Base-by-base conservation (phyloP, 2,329 filamentous ascomycete species). In the Drechslera avenae region DNA sequence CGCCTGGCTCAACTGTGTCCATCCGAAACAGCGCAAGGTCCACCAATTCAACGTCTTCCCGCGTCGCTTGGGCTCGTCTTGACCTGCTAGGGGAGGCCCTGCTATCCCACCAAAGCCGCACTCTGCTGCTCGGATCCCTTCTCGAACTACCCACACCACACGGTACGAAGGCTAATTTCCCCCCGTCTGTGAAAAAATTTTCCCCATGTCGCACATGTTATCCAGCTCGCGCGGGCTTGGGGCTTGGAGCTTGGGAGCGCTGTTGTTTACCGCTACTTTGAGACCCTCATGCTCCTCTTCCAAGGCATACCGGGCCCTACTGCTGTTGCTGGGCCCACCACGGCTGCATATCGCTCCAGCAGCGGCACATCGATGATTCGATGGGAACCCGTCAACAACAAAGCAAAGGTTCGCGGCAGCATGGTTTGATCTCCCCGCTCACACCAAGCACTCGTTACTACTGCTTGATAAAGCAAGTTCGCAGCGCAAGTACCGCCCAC, bases 201-300 rank as follows among this genome's bases (percentile, higher is more conserved):
- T 50, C 47, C 54, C 39, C 53, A 49, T 62, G 67, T 72, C 69
- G 72, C 65, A 67, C 68, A 65, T 55, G 55, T 45, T 60, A 55
- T 57, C 54, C 53, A 57, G 47, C 50, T 54, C 45, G 56, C 55
- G 26, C 63, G 55, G 49, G 44, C 60, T 56, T 59, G 56, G 52
- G 18, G 33, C 42, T 28, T 28, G 26, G 54, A 7, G 21, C 21
- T 23, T 23, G 21, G 21, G 21, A 56, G 57, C 62, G 57, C 52
- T 63, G 54, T 61, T 66, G 64, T 64, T 72, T 70, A 73, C 71
- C 69, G 71, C 71, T 71, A 68, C 62, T 73, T 73, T 66, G 54
- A 42, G 19, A 52, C 37, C 23, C 26, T 56, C 49, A 48, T 42
- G 48, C 47, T 59, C 44, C 23, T 54, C 41, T 57, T 59, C 54